Evolutionary conservation across 345 rosid species (phyloP).

Genomic region (Populus euphratica): DNA sequence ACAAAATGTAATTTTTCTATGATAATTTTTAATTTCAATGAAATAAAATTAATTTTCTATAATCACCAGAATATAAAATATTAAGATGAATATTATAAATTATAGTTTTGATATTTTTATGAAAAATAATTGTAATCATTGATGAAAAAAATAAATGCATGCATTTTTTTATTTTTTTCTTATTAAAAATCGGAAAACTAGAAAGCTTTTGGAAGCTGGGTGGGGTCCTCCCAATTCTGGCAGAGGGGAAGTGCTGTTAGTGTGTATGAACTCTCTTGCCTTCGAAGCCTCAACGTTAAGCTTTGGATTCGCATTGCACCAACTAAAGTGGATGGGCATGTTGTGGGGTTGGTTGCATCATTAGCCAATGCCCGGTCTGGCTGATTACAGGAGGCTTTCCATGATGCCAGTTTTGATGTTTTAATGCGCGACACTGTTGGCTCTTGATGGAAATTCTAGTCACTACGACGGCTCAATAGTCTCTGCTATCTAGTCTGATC

Average conservation of each 20-base stretch:
- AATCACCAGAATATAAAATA: no score
- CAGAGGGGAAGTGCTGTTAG: neutral
- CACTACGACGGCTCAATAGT: neutral
- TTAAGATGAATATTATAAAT: no score
- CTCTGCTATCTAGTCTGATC: neutral
- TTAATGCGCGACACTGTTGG: neutral
- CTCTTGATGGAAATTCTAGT: neutral
- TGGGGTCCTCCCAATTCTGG: neutral
- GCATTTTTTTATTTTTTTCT: no score
- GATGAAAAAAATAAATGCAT: no score
- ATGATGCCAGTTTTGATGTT: neutral
- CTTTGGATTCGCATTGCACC: conserved; percentile 20
- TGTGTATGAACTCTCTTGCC: neutral
- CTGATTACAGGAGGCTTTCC: conserved; percentile 4
- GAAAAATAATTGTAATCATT: no score
- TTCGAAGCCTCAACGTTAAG: neutral
- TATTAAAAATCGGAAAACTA: no score
- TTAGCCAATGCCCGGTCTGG: conserved; percentile 1
- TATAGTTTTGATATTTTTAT: no score
- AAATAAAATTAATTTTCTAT: no score
- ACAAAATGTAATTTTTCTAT: no score
- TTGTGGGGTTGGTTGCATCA: conserved; percentile 22
- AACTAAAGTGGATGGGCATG: neutral
- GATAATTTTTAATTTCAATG: no score
- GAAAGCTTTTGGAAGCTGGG: neutral